Conservation (phyloP, 129 eudicot species). For the Pulicaria dysenterica region DNA sequence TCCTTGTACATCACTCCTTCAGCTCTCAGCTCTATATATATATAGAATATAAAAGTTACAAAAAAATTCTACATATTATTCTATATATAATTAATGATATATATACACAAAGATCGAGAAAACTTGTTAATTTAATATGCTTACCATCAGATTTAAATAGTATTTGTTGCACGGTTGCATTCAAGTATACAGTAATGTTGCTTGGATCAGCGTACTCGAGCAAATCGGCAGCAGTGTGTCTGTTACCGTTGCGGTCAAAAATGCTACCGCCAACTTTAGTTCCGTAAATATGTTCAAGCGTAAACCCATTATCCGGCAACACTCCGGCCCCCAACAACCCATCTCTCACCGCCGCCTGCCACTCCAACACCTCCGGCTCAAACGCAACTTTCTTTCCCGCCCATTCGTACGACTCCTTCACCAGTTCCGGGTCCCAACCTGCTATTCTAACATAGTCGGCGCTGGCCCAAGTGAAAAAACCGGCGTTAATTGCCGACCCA, state of each 20-base stretch:
- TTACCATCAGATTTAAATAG: constrained; percentile 51
- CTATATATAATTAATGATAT: no score
- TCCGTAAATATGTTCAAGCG: constrained; percentile 61
- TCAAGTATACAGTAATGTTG: constrained; percentile 49
- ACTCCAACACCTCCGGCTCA: constrained; percentile 51
- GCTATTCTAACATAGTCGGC: constrained; percentile 32
- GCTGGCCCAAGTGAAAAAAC: constrained; percentile 72
- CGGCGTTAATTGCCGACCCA: constrained; percentile 78
- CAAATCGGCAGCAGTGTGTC: constrained; percentile 90
- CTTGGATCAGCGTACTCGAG: constrained; percentile 76
- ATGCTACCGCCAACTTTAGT: constrained; percentile 81
- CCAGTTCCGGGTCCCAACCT: constrained; percentile 56
- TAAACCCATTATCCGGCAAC: constrained; percentile 60
- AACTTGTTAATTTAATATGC: neutral
- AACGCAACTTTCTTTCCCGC: constrained; percentile 71
- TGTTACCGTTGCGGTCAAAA: constrained; percentile 58
- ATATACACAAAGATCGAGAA: no score
- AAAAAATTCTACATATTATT: no score
- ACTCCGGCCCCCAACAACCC: constrained; percentile 77
- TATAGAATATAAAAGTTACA: neutral
- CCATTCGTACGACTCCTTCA: constrained; percentile 69
- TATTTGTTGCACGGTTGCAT: constrained; percentile 67
- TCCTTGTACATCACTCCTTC: constrained; percentile 62
- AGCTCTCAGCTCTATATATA: constrained; percentile 65
- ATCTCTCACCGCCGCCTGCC: constrained; percentile 77